Base-by-base conservation (phyloP, 2,329 filamentous ascomycete genomes). In the Aquanectria penicillioides region DNA sequence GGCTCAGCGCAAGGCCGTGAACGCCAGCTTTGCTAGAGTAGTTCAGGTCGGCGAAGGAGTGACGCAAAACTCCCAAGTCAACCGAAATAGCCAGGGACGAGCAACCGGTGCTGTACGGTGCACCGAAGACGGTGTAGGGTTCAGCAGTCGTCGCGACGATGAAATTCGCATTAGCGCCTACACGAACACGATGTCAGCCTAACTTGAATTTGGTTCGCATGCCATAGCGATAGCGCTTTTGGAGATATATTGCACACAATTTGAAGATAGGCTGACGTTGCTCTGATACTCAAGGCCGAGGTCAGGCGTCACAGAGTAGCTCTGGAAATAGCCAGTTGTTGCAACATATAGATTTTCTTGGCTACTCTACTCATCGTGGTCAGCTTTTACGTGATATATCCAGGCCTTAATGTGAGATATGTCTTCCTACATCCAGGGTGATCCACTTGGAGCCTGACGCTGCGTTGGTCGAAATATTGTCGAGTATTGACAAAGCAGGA, bases 61-160 rank as follows among this genome's bases (percentile, higher is more conserved):
- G 11, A 25, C 25, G 26, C 8, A 62, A 26, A n/a, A 25, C 23
- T 20, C 56, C 51, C 1, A 38, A 29, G 5, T 49, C 28, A 23
- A 55, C 57, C 6, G 59, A 56, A 1, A 62, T 62, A 28, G 47
- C 59, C 9, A 59, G 33, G 10, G 46, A 37, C 6, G 59, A 34
- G 13, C 59, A 62, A 23, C 59, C 59, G 23, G 50, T 26, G 36
- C 46, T 46, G 15, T 59, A 62, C 5, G 59, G 56, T 6, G 59
- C 43, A 7, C 59, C 59, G 41, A 62, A 62, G 15, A 62, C 56
- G 3, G 47, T 41, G 20, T 48, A 62, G 12, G 59, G 52, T 6
- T 48, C 28, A 17, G 28, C 28, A 23, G 18, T 11, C 15, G 56
- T 33, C 11, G 36, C 41, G 31, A 40, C 29, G 22, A 56, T 20